Evolutionary conservation across 768 basidiomycete species (phyloP).

Genomic region (Calocybe indica): DNA sequence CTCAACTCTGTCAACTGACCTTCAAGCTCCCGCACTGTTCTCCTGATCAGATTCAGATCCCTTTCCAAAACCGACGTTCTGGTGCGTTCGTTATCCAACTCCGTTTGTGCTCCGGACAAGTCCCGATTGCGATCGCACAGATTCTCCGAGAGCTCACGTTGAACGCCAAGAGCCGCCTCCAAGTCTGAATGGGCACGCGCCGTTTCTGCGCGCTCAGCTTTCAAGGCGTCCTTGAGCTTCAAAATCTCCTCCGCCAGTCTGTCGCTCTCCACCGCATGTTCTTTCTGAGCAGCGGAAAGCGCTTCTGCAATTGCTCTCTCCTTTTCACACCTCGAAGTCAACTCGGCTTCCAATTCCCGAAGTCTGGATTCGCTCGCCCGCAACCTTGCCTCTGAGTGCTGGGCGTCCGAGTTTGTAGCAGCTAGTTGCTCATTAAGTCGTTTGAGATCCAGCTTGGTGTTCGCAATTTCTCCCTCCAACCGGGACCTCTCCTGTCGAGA

Average conservation of each 20-base stretch:
- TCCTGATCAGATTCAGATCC: slow-evolving; percentile 12
- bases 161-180: background rate
- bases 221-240: slow-evolving; percentile 5
- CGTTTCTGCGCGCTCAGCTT: slow-evolving; percentile 1
- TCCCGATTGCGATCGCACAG: slow-evolving; percentile 9
- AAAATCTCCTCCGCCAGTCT: slow-evolving; percentile 7
- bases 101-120: slow-evolving; percentile 9
- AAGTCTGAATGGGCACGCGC: background rate
- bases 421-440: too few relatives aligned
- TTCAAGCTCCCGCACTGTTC: slow-evolving; percentile 20
- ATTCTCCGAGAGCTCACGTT: slow-evolving; percentile 7
- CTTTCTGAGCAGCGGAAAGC: slow-evolving; percentile 7
- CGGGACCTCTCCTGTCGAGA: too few relatives aligned
- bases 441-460: too few relatives aligned
- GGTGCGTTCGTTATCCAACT: slow-evolving; percentile 11
- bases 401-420: too few relatives aligned
- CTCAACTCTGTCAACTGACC: slow-evolving; percentile 24
- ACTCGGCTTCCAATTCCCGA: slow-evolving; percentile 7
- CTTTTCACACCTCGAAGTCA: slow-evolving; percentile 5
- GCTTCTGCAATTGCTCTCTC: slow-evolving; percentile 6
- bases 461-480: too few relatives aligned
- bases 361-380: slow-evolving; percentile 1
- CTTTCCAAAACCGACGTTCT: slow-evolving; percentile 11
- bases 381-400: background rate
- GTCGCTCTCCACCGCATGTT: slow-evolving; percentile 7